phyloP scores from a whole-genome alignment of 768 basidiomycete species.

The Boletus coccyginus region DNA sequence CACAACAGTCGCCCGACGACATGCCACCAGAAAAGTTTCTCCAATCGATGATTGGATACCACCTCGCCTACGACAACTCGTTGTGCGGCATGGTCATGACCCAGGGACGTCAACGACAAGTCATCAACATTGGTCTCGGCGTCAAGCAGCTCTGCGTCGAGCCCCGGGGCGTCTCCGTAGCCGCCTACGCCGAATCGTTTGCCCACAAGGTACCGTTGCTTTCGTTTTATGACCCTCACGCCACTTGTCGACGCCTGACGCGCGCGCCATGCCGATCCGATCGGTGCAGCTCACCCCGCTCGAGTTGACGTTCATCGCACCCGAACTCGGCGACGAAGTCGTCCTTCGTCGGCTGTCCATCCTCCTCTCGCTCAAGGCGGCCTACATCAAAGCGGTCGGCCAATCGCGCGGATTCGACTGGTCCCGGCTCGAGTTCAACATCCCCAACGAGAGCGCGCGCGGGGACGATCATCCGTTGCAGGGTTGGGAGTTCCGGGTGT shows the following conservation, averaged over 20 bases:
- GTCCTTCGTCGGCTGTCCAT: constrained; percentile 74
- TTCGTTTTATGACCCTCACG: not conserved
- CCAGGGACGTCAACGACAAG: constrained; percentile 70
- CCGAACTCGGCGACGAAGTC: constrained; percentile 56
- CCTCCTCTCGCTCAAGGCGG: constrained; percentile 73
- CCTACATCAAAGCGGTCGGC: constrained; percentile 83
- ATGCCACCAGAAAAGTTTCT: constrained; percentile 63
- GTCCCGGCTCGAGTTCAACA: constrained; percentile 78
- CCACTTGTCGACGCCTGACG: not conserved
- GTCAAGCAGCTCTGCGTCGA: constrained; percentile 66
- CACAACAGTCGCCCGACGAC: constrained; percentile 48
- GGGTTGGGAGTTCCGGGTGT: constrained; percentile 88
- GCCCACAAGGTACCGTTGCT: constrained; percentile 63
- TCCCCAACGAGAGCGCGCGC: constrained; percentile 55
- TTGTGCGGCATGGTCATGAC: constrained; percentile 85
- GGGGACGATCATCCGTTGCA: constrained; percentile 68
- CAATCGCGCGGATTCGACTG: constrained; percentile 80
- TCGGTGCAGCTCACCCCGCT: constrained; percentile 37
- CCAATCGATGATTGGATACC: constrained; percentile 78
- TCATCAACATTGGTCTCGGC: constrained; percentile 81
- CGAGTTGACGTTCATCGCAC: constrained; percentile 53
- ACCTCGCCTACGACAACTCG: constrained; percentile 64
- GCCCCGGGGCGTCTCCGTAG: constrained; percentile 55
- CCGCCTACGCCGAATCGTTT: constrained; percentile 68
- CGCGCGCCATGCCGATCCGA: not conserved